These are phyloP conservation scores for Schizopora paradoxa DNA, from an alignment of 1,284 basidiomycete species.

Conservation along the genomic window DNA sequence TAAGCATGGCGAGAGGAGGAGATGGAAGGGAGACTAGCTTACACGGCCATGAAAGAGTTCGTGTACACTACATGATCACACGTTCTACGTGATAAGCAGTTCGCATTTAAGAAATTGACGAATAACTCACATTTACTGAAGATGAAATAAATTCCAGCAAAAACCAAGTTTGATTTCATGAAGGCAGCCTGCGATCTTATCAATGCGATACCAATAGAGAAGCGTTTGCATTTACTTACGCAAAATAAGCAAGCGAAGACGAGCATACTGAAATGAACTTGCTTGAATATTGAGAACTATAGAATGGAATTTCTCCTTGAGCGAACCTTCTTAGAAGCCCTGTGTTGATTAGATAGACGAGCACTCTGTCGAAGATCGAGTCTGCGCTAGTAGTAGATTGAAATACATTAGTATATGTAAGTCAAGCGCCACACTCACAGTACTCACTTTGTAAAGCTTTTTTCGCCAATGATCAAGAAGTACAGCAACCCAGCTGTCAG, in stretches of 20 bases:
- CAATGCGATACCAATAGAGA: not conserved
- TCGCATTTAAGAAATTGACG: not conserved
- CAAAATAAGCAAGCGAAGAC: not conserved
- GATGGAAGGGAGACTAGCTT: not conserved
- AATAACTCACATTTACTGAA: slow-evolving; percentile 2
- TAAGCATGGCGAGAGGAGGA: not conserved
- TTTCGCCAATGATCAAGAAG: not conserved
- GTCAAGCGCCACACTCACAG: not conserved
- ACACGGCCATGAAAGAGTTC: slow-evolving; percentile 6
- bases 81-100: not conserved
- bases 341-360: slow-evolving; percentile 3
- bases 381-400: too few relatives aligned
- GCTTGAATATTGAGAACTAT: not conserved
- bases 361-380: slow-evolving; percentile 1
- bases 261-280: not conserved
- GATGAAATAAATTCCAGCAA: slow-evolving; percentile 3
- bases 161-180: slow-evolving; percentile 1
- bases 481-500: not conserved
- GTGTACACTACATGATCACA: too few relatives aligned
- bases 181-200: not conserved
- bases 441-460: not conserved
- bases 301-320: not conserved
- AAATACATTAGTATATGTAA: not conserved
- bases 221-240: not conserved
- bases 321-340: not conserved